Conservation (phyloP, 352 stramenopile species). For the Globisporangium iwayamae region DNA sequence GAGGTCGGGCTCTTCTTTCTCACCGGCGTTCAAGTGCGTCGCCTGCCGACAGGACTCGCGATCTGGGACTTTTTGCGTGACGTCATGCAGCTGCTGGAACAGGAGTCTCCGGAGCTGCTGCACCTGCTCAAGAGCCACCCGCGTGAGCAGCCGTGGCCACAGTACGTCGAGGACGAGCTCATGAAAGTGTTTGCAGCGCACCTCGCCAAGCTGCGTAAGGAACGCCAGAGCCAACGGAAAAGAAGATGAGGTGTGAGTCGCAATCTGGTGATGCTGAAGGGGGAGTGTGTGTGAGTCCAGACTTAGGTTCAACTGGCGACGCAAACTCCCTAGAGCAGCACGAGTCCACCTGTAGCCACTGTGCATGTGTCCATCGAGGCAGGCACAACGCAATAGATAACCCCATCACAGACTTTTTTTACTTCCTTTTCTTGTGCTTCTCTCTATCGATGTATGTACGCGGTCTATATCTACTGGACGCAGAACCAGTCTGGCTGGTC, state of each 20-base stretch:
- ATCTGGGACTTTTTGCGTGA: conserved; percentile 50
- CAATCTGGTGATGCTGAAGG: background rate
- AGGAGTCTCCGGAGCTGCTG: conserved; percentile 46
- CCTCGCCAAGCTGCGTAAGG: conserved; percentile 27
- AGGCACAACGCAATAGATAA: background rate
- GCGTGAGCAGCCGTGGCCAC: conserved; percentile 44
- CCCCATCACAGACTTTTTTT: background rate
- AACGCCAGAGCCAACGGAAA: conserved; percentile 19
- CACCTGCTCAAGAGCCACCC: conserved; percentile 49
- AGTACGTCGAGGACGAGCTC: conserved; percentile 52
- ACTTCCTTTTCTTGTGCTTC: background rate
- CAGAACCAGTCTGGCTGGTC: background rate
- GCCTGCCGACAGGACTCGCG: conserved; percentile 38
- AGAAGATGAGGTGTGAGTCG: background rate
- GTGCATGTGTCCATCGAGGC: background rate
- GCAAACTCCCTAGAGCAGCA: too few relatives aligned
- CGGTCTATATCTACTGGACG: background rate
- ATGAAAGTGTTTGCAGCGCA: conserved; percentile 26
- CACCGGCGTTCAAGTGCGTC: conserved; percentile 37
- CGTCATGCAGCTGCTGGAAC: conserved; percentile 26
- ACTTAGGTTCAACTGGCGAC: too few relatives aligned
- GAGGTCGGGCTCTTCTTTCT: conserved; percentile 60
- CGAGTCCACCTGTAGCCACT: too few relatives aligned
- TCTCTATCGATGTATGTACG: background rate
- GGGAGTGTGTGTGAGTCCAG: too few relatives aligned